Conservation (phyloP, 768 basidiomycete genomes). For the Crassisporium funariophilum region DNA sequence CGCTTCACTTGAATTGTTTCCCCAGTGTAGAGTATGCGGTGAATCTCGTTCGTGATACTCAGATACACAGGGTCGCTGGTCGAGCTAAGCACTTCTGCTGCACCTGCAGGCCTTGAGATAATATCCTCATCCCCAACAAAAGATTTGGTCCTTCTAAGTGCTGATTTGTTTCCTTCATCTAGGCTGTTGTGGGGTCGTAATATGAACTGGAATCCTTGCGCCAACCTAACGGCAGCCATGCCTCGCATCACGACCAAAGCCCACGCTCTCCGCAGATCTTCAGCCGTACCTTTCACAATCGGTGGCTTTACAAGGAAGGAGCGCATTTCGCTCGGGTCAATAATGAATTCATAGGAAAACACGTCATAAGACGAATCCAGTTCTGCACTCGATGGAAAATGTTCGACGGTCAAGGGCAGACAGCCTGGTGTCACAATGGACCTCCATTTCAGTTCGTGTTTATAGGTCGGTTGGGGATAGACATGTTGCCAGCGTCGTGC, state of each 20-base stretch:
- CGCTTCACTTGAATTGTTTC: constrained; percentile 87
- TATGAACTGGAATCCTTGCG: constrained; percentile 95
- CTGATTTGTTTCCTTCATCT: constrained; percentile 33
- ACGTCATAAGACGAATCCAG: constrained; percentile 78
- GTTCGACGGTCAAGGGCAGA: constrained; percentile 88
- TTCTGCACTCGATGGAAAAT: constrained; percentile 77
- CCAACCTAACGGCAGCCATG: constrained; percentile 89
- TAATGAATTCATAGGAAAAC: constrained; percentile 86
- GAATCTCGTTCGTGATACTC: constrained; percentile 95
- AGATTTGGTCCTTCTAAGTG: constrained; percentile 53
- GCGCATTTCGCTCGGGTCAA: constrained; percentile 81
- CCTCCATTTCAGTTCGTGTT: constrained; percentile 92
- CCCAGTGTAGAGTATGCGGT: constrained; percentile 89
- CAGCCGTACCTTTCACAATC: constrained; percentile 44
- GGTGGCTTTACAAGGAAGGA: constrained; percentile 84
- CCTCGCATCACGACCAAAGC: constrained; percentile 85
- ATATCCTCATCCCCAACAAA: constrained; percentile 57
- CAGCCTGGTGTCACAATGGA: constrained; percentile 84
- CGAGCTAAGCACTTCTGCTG: constrained; percentile 62
- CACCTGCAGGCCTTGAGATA: constrained; percentile 58
- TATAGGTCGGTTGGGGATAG: constrained; percentile 69
- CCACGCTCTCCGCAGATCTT: constrained; percentile 68
- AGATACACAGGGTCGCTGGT: constrained; percentile 80
- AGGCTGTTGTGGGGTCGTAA: constrained; percentile 44
- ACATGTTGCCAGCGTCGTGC: constrained; percentile 91